Conservation (phyloP, 1,139 yeast genomes). For the Barnettozyma hawaiiensis region DNA sequence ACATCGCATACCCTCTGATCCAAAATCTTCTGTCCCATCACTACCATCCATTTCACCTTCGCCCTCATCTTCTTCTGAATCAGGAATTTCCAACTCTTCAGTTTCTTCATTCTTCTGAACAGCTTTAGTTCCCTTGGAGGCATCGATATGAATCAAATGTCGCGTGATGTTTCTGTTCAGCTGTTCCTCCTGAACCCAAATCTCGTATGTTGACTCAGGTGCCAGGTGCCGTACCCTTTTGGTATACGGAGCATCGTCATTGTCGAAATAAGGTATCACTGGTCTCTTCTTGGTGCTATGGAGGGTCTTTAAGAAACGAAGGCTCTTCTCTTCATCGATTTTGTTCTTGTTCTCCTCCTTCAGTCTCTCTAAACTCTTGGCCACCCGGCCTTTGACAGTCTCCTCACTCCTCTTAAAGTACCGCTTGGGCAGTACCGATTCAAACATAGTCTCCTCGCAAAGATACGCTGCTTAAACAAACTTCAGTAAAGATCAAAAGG, state of each 20-base stretch:
- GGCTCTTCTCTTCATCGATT: not conserved
- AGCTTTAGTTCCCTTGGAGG: not conserved
- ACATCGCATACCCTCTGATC: not conserved
- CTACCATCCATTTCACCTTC: not conserved
- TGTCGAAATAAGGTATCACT: not conserved
- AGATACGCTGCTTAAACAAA: no score
- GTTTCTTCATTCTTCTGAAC: not conserved
- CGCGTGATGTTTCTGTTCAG: slow-evolving; percentile 11
- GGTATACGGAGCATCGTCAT: slow-evolving; percentile 6
- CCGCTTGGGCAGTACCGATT: not conserved
- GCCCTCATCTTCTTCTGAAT: not conserved
- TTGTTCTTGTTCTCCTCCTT: not conserved
- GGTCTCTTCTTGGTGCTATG: not conserved
- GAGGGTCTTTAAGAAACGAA: not conserved
- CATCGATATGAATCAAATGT: not conserved
- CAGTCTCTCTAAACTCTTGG: not conserved
- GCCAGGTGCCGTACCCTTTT: slow-evolving; percentile 6
- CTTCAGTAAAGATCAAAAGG: no score
- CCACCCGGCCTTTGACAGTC: not conserved
- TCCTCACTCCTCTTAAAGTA: not conserved
- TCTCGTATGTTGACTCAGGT: slow-evolving; percentile 22
- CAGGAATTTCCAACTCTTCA: not conserved
- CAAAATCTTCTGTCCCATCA: not conserved
- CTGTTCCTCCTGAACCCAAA: slow-evolving; percentile 17
- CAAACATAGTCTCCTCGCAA: not conserved